Base-by-base conservation (phyloP, 2,329 filamentous ascomycete genomes). In the Colletotrichum musae region DNA sequence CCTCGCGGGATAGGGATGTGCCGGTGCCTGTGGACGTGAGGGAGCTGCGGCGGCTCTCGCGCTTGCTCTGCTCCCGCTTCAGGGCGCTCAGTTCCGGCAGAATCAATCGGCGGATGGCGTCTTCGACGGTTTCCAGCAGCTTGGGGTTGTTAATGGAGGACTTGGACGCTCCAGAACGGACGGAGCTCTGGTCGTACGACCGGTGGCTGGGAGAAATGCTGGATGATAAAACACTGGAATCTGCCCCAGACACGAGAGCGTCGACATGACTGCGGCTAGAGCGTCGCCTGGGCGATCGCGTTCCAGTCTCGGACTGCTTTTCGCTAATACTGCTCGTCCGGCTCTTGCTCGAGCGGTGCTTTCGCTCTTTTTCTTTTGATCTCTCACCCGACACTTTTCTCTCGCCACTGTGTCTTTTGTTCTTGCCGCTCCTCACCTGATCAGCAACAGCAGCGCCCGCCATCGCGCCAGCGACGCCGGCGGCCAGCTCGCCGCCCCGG, bases 71-170 rank as follows among this genome's bases (percentile, higher is more conserved):
- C 76, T 97, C 94, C 75, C 95, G 91, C 80, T 97, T 98, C 63
- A 99, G 85, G 10, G 94, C 94, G 74, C 94, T 95, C 52, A 99
- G 86, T 80, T 99, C 95, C 0, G 96, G 96, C 3, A 99, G 83
- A 61, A 98, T 97, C 58, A 97, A 86, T 57, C 94, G 89, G 71
- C 94, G 91, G 76, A 98, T 97, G 15, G 94, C 94, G 81, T 97
- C 94, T 81, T 98, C 95, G 3, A 98, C 95, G 0, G 94, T 96
- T 75, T 96, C 93, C 2, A 98, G 87, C 2, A 98, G 83, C 77
- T 94, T 96, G 0, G 95, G 95, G 75, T 98, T 97, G 81, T 97
- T 97, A 78, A 97, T 93, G 0, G 93, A 95, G 3, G 94, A 93
- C 26, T 83, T 80, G 32, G 88, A 89, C 26, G 80, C 80, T 7